Conservation (phyloP, 371 early-diverging fungal genomes). For the Quaeritorhiza haematococci region DNA sequence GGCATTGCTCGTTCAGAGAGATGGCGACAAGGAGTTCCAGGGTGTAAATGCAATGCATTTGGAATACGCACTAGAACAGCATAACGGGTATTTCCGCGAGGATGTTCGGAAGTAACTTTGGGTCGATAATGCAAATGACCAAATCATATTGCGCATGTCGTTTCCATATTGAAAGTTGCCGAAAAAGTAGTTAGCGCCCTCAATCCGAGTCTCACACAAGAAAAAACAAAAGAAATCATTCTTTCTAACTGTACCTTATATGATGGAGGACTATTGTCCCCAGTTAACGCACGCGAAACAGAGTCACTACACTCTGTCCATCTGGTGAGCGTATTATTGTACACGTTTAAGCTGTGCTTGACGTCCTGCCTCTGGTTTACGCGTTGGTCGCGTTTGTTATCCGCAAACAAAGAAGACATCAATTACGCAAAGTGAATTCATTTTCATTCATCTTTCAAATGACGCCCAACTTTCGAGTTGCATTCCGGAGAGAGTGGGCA, state of each 20-base stretch:
- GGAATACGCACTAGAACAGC: no score
- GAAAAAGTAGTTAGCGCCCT: no score
- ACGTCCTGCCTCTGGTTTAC: conserved; percentile 52
- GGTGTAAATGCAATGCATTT: no score
- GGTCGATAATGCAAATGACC: no score
- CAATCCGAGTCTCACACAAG: no score
- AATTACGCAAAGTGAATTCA: background rate
- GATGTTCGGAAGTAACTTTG: conserved; percentile 50
- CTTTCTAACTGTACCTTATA: no score
- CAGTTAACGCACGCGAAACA: conserved; percentile 42
- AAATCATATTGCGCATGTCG: no score
- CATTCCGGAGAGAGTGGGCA: no score
- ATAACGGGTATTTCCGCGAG: conserved; percentile 37
- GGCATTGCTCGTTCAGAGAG: conserved; percentile 53
- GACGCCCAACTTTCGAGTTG: conserved; percentile 39
- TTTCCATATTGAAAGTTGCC: no score
- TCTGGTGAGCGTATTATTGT: conserved; percentile 51
- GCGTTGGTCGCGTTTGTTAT: conserved; percentile 6
- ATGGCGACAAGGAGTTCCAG: no score
- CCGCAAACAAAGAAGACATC: background rate
- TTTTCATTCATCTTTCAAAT: no score
- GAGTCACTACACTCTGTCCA: conserved; percentile 65
- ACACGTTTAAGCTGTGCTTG: conserved; percentile 39
- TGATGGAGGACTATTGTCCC: conserved; percentile 48
- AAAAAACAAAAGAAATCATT: no score